Percentiles rank a stretch among this genome's conserved stretches.
Evolutionary conservation across 345 rosid species (phyloP).

Genomic region (Eucalyptus marginata): DNA sequence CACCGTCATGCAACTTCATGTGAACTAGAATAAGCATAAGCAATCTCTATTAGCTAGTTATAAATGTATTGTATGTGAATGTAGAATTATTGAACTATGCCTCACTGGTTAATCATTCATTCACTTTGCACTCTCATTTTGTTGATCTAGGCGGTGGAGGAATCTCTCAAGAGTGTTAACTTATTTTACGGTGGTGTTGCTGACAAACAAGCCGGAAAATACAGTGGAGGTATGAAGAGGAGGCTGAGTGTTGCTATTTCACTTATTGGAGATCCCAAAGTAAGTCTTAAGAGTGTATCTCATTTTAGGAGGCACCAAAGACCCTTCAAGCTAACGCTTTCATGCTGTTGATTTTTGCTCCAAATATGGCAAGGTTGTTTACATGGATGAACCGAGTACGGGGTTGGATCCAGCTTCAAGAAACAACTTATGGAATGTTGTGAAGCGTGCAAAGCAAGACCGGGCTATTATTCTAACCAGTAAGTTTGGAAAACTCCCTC

Average conservation of each 20-base stretch:
- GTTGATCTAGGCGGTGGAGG: slow-evolving; percentile 70
- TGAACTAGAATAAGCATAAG: not conserved
- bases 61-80: not conserved
- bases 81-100: not conserved
- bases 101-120: not conserved
- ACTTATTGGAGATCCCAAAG: slow-evolving; percentile 88
- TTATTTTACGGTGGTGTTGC: slow-evolving; percentile 78
- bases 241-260: slow-evolving; percentile 97
- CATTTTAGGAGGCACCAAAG: not conserved
- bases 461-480: slow-evolving; percentile 92
- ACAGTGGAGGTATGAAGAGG: slow-evolving; percentile 98
- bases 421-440: slow-evolving; percentile 75
- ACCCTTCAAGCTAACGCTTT: not conserved
- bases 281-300: not conserved
- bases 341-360: not conserved
- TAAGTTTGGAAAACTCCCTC: not conserved
- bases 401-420: slow-evolving; percentile 98
- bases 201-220: slow-evolving; percentile 78
- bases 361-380: slow-evolving; percentile 50
- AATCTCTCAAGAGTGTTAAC: slow-evolving; percentile 68
- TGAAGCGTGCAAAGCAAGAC: slow-evolving; percentile 67
- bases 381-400: slow-evolving; percentile 98
- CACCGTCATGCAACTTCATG: not conserved
- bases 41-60: not conserved
- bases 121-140: not conserved